Conservation (phyloP, 441 rosid genomes). For the Pelargonium fulgidum region DNA sequence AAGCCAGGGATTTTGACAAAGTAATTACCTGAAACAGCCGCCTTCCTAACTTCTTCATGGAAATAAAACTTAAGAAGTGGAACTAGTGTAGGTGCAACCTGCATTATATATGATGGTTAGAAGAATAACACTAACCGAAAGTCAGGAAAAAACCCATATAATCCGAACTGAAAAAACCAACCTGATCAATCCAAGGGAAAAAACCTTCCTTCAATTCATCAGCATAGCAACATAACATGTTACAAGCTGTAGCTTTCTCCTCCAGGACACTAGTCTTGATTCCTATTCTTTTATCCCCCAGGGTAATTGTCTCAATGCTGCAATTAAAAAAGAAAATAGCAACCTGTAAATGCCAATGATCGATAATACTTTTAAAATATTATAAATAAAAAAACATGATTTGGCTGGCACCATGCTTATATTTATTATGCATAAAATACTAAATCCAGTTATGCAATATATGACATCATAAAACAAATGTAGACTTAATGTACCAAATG, state of each 20-base stretch:
- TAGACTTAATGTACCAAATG: too few species aligned
- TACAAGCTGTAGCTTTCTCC: slow-evolving; percentile 98
- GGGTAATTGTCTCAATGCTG: slow-evolving; percentile 99
- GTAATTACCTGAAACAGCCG: slow-evolving; percentile 93
- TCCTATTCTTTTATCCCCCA: slow-evolving; percentile 98
- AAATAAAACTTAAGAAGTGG: slow-evolving; percentile 97
- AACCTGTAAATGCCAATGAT: too few species aligned
- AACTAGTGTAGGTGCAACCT: slow-evolving; percentile 96
- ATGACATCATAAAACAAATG: too few species aligned
- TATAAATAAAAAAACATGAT: too few species aligned
- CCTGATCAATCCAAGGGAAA: slow-evolving; percentile 99
- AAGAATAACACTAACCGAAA: not conserved
- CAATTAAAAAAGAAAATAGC: slow-evolving; percentile 18
- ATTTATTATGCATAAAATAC: too few species aligned
- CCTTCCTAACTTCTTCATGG: slow-evolving; percentile 99
- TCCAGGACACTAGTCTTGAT: slow-evolving; percentile 96
- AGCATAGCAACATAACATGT: slow-evolving; percentile 99
- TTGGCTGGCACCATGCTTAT: too few species aligned
- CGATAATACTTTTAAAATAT: too few species aligned
- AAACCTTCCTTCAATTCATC: slow-evolving; percentile 99
- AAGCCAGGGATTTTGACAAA: not conserved
- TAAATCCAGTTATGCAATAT: too few species aligned
- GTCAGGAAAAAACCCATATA: not conserved
- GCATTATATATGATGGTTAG: slow-evolving; percentile 1
- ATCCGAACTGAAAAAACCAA: slow-evolving; percentile 22